Evolutionary conservation across 2,329 filamentous ascomycete genomes (phyloP).

Genomic region (Rutstroemia sydowiana): DNA sequence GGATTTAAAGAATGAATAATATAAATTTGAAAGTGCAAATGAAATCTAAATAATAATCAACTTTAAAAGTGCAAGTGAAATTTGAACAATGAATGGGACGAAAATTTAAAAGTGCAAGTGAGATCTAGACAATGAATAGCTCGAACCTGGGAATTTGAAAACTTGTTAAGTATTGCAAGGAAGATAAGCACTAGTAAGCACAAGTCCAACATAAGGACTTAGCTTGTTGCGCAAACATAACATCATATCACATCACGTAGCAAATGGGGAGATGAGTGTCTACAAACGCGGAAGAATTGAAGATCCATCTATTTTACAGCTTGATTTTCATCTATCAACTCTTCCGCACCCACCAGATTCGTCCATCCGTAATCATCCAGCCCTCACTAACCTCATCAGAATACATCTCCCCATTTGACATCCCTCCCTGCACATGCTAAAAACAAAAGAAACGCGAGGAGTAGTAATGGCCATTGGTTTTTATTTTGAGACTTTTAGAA

Average conservation of each 20-base stretch:
- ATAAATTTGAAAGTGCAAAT: background rate
- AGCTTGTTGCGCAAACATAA: background rate
- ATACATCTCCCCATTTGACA: slow-evolving; percentile 18
- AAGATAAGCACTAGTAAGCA: no score
- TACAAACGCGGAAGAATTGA: slow-evolving; percentile 23
- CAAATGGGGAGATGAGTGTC: background rate
- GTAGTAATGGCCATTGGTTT: slow-evolving; percentile 8
- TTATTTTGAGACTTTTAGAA: slow-evolving; percentile 13
- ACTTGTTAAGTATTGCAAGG: no score
- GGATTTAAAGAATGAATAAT: no score
- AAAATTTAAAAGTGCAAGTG: background rate
- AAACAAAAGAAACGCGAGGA: slow-evolving; percentile 26
- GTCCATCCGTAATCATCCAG: slow-evolving; percentile 12
- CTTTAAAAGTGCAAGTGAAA: background rate
- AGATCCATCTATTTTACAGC: slow-evolving; percentile 30
- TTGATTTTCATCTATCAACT: slow-evolving; percentile 25
- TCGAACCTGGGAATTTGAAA: no score
- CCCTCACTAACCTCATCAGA: slow-evolving; percentile 10
- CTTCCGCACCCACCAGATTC: slow-evolving; percentile 15
- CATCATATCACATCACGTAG: background rate
- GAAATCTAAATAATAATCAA: background rate
- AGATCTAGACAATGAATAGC: background rate
- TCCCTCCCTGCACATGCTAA: slow-evolving; percentile 17
- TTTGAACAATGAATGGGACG: background rate
- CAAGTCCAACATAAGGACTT: no score